Base-by-base conservation (phyloP, 768 basidiomycete genomes). In the Collybiopsis luxurians region DNA sequence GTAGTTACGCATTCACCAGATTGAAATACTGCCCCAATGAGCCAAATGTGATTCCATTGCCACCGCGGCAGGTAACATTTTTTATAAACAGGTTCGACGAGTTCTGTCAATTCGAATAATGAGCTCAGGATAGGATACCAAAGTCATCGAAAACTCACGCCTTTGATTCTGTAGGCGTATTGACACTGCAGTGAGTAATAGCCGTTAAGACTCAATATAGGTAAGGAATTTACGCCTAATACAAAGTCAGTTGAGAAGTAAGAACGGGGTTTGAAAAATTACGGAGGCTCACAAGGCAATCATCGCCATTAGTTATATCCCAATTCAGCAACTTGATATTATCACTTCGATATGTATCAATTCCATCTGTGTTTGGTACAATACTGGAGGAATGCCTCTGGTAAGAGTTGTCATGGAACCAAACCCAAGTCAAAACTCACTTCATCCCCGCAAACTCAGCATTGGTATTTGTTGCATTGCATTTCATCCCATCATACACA, bases 251-350 rank as follows among this genome's bases (percentile, higher is more conserved):
- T n/a, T n/a, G n/a, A n/a, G n/a, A n/a, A n/a, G n/a, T n/a, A n/a
- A n/a, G n/a, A n/a, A n/a, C n/a, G n/a, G n/a, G n/a, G n/a, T n/a
- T n/a, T n/a, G n/a, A n/a, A n/a, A n/a, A n/a, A n/a, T n/a, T n/a
- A n/a, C n/a, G n/a, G n/a, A n/a, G n/a, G n/a, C n/a, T n/a, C n/a
- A n/a, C 82, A n/a, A 85, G 66, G 56, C 83, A 85, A 60, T 85
- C 83, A 62, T 85, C 84, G 13, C 83, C 82, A 53, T 76, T 80
- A 21, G 82, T 84, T n/a, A 85, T 72, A 66, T 85, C 82, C 79
- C 78, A 84, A 63, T 85, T 81, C 36, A 77, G 59, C 57, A 86
- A 61, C 2, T 75, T 67, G 30, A 85, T 65, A 5, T 69, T 63
- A 57, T 80, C 73, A 56, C 80, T 80, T 28, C 81, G 73, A 59